These are phyloP conservation scores for Sisymbrium altissimum DNA, from an alignment of 345 rosid species.

Conservation along the genomic window DNA sequence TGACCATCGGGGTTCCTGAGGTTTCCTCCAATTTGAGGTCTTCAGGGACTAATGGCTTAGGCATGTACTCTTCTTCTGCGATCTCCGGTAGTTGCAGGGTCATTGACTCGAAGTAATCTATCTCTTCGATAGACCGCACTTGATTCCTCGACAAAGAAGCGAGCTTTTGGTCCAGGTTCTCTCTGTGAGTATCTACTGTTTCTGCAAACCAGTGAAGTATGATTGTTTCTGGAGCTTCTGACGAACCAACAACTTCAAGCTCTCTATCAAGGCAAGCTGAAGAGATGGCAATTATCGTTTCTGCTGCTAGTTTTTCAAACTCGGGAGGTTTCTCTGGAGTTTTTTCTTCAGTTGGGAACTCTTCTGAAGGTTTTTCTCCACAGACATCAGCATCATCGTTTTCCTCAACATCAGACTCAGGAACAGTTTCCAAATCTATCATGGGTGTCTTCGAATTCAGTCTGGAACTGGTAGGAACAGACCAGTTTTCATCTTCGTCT, in stretches of 20 bases:
- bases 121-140: constrained; percentile 25
- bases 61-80: constrained; percentile 40
- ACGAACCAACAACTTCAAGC: constrained; percentile 14
- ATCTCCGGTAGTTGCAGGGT: constrained; percentile 57
- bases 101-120: constrained; percentile 68
- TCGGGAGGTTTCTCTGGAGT: constrained; percentile 25
- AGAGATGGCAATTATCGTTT: constrained; percentile 60
- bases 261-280: constrained; percentile 30
- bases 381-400: not conserved
- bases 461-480: constrained; percentile 31
- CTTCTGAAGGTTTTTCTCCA: constrained; percentile 8
- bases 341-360: constrained; percentile 19
- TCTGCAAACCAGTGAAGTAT: constrained; percentile 72
- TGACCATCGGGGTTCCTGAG: constrained; percentile 5
- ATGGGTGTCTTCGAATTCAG: constrained; percentile 34
- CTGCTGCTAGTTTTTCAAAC: constrained; percentile 45
- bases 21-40: constrained; percentile 38
- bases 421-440: constrained; percentile 59
- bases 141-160: constrained; percentile 19
- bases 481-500: constrained; percentile 43
- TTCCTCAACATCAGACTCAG: constrained; percentile 35
- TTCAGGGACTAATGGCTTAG: constrained; percentile 38
- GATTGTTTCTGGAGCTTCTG: constrained; percentile 27
- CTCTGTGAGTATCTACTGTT: constrained; percentile 47
- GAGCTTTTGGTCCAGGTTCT: constrained; percentile 39